Base-by-base conservation (phyloP, 805 yeast species). In the Suhomyces pyralidae region DNA sequence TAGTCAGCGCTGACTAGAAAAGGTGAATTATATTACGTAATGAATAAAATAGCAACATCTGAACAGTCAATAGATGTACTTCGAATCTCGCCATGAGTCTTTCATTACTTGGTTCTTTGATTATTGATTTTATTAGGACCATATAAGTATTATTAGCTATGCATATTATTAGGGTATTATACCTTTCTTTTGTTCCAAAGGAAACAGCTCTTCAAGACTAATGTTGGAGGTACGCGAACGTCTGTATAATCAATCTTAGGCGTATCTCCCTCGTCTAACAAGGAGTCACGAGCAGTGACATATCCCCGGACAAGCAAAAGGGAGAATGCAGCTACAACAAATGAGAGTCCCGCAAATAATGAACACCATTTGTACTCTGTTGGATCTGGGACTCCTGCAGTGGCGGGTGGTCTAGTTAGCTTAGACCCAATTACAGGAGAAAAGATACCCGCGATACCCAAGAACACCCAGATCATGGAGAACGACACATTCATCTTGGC, bases 371-470 rank as follows among this genome's bases (percentile, higher is more conserved):
- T 44, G 53, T 62, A 63, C 53, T 57, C 65, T 24, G 50, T 48
- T 2, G 62, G 48, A 22, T 50, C 54, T 2, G 48, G 32, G 10
- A 25, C 9, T 10, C 59, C 63, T 3, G 55, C 58, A 15, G 36
- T 44, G 5, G 63, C 64, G 0, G 57, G 42, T 17, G 42, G 9
- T 4, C 42, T 50, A 24, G 55, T 60, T 40, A 62, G 50, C 24
- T 62, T 42, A 34, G 63, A 52, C 0, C 67, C 67, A 20, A 63
- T 57, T 7, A 63, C 64, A 2, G 67, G 67, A 22, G 67, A 59
- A 2, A 60, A 64, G 3, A 63, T 48, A 3, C 63, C 63, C 6
- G 66, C 46, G 14, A 57, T 17, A 8, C 63, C 67, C 52, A 62
- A 51, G 22, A 61, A 49, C 10, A 54, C 50, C 67, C 66, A 62